Evolutionary conservation across 176 grass and related monocot species (phyloP).

Genomic region (Cymbopogon citratus): DNA sequence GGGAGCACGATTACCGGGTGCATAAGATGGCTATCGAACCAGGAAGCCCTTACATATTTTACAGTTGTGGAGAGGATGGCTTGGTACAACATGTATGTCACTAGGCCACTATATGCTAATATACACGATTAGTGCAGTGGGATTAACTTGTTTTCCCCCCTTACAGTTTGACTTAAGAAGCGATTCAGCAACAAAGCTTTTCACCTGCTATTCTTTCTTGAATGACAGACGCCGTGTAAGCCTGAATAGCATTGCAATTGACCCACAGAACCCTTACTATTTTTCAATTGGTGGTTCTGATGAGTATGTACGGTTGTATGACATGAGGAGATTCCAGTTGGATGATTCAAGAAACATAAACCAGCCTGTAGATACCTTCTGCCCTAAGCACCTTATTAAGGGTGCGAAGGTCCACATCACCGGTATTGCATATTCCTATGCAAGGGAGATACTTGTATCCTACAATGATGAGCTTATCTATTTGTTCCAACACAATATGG

Average conservation of each 20-base stretch:
- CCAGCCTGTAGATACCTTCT: conserved; percentile 57
- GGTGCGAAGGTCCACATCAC: conserved; percentile 50
- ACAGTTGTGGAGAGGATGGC: conserved; percentile 87
- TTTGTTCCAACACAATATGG: conserved; percentile 61
- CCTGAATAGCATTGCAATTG: conserved; percentile 74
- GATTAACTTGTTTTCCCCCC: not conserved
- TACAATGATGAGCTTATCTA: conserved; percentile 84
- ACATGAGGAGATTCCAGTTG: conserved; percentile 44
- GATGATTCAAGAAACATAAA: conserved; percentile 38
- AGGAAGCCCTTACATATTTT: conserved; percentile 69
- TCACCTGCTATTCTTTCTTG: conserved; percentile 63
- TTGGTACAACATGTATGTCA: conserved; percentile 74
- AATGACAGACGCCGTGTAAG: conserved; percentile 36
- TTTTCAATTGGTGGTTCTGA: conserved; percentile 73
- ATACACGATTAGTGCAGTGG: not conserved
- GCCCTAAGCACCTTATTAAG: conserved; percentile 65
- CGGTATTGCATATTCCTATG: conserved; percentile 62
- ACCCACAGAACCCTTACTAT: conserved; percentile 54
- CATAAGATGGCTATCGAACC: conserved; percentile 72
- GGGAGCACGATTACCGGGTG: conserved; percentile 41
- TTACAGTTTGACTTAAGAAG: conserved; percentile 87
- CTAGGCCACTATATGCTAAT: not conserved
- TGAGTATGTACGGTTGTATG: conserved; percentile 75
- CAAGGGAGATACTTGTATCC: conserved; percentile 71
- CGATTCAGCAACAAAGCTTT: conserved; percentile 49